A percentile compares a stretch with the other conserved stretches of the same genome.
Conservation (phyloP, 345 rosid genomes). For the Eucalyptus cladocalyx region DNA sequence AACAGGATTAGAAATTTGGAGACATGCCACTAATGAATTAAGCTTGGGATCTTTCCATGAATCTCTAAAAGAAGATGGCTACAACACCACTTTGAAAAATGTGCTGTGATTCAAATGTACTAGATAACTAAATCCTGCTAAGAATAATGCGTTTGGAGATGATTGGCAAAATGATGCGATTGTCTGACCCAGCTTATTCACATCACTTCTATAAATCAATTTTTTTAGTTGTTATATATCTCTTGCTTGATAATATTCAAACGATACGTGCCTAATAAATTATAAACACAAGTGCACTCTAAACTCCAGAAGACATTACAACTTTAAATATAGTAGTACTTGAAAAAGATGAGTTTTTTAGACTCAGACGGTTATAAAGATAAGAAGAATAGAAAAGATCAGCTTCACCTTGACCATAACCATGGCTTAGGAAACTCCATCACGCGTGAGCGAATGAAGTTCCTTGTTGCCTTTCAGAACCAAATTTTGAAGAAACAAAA, state of each 20-base stretch:
- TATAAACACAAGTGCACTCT: background rate
- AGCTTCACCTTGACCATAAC: background rate
- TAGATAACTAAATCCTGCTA: background rate
- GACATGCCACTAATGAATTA: background rate
- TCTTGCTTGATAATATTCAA: background rate
- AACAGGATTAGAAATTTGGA: background rate
- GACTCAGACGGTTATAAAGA: background rate
- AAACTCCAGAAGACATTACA: background rate
- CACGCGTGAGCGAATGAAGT: background rate
- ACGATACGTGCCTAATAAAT: rapidly evolving
- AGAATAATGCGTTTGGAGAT: background rate
- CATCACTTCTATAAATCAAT: background rate
- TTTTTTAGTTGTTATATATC: background rate
- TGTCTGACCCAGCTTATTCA: background rate
- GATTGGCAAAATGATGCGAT: background rate
- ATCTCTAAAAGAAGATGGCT: background rate
- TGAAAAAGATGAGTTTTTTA: background rate
- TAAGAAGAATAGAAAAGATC: background rate
- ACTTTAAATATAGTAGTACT: background rate
- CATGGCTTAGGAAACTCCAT: background rate
- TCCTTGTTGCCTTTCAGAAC: background rate
- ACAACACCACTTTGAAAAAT: background rate
- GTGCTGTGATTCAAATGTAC: background rate
- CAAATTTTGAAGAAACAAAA: background rate
- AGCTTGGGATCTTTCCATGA: background rate